A percentile compares a stretch with the other conserved stretches of the same genome.
Conservation (phyloP, 2,329 filamentous ascomycete genomes). For the Sphaerostilbella broomeana region DNA sequence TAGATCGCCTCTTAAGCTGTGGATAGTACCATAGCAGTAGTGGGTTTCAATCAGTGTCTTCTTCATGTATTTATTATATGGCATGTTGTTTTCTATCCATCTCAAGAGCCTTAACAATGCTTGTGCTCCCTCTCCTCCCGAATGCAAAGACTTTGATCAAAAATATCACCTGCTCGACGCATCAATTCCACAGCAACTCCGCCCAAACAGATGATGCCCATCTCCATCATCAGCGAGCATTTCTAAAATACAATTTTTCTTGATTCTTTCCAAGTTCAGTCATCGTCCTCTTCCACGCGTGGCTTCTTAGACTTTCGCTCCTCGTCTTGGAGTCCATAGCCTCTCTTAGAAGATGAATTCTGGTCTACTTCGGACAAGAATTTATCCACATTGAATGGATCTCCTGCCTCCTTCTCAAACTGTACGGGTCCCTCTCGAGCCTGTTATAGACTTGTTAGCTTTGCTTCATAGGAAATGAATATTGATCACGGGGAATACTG, state of each 20-base stretch:
- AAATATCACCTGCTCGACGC: too few relatives aligned
- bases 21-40: too few relatives aligned
- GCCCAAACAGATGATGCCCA: too few relatives aligned
- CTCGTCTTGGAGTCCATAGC: slow-evolving; percentile 67
- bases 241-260: too few relatives aligned
- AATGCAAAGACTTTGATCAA: too few relatives aligned
- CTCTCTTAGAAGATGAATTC: slow-evolving; percentile 59
- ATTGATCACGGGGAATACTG: slow-evolving; percentile 16
- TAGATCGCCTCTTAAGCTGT: too few relatives aligned
- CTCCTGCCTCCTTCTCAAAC: slow-evolving; percentile 80
- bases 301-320: slow-evolving; percentile 63
- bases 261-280: slow-evolving; percentile 23
- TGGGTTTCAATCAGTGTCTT: slow-evolving; percentile 48
- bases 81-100: too few relatives aligned
- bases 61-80: slow-evolving; percentile 44
- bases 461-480: not conserved
- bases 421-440: slow-evolving; percentile 86
- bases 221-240: too few relatives aligned
- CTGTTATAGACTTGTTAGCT: slow-evolving; percentile 36
- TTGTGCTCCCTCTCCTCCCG: too few relatives aligned
- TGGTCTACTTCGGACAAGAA: slow-evolving; percentile 78
- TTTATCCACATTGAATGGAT: slow-evolving; percentile 91
- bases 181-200: too few relatives aligned
- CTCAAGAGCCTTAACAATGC: too few relatives aligned
- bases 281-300: slow-evolving; percentile 67